phyloP scores from a whole-genome alignment of 2,329 filamentous ascomycete genomes.

The Geosmithia morbida region DNA sequence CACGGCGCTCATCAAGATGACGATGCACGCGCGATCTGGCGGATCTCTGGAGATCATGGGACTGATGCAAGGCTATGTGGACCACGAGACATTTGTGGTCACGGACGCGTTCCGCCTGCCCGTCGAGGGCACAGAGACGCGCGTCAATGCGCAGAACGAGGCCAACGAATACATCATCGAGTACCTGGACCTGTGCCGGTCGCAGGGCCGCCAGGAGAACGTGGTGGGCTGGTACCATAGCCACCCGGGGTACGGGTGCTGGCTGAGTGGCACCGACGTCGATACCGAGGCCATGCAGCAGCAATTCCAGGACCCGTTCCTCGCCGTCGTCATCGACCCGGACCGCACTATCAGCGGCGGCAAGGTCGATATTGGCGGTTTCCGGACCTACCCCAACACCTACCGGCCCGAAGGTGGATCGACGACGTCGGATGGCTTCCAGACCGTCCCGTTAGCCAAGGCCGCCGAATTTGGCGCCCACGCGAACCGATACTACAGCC shows the following conservation, averaged over 20 bases:
- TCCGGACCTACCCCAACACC: constrained; percentile 72
- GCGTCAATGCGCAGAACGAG: constrained; percentile 90
- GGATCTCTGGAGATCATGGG: constrained; percentile 94
- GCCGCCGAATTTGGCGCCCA: constrained; percentile 94
- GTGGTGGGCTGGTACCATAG: constrained; percentile 97
- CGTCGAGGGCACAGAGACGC: constrained; percentile 95
- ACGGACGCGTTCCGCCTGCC: constrained; percentile 89
- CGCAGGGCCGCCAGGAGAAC: constrained; percentile 72
- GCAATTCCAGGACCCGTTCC: constrained; percentile 74
- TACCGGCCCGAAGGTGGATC: constrained; percentile 22
- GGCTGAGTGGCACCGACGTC: constrained; percentile 94
- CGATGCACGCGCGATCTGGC: constrained; percentile 95
- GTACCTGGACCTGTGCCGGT: constrained; percentile 63
- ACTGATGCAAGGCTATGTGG: constrained; percentile 90
- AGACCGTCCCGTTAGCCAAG: constrained; percentile 81
- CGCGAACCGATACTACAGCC: constrained; percentile 74
- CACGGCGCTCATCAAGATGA: constrained; percentile 93
- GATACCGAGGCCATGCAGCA: constrained; percentile 79
- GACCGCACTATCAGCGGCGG: constrained; percentile 89
- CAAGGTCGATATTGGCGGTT: constrained; percentile 94
- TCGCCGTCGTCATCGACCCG: constrained; percentile 92
- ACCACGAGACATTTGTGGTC: constrained; percentile 73
- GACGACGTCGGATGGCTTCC: constrained; percentile 38
- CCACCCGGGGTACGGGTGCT: constrained; percentile 95
- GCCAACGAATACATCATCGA: constrained; percentile 95